phyloP scores from a whole-genome alignment of 1,284 basidiomycete genomes.

The Inonotus obliquus region DNA sequence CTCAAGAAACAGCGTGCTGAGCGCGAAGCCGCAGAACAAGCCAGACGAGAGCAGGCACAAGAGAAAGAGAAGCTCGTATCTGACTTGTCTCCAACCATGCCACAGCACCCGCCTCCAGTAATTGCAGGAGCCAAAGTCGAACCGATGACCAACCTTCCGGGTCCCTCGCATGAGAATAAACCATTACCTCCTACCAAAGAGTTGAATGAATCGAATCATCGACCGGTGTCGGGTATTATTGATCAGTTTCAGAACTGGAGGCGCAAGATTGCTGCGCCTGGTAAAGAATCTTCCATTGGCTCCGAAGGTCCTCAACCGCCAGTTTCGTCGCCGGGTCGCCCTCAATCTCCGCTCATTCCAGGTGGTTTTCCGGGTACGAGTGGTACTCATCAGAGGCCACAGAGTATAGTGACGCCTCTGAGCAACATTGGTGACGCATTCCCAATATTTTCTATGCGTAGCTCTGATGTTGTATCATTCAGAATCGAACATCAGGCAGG shows the following conservation, averaged over 20 bases:
- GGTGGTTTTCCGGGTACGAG: constrained; percentile 10
- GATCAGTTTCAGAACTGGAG: constrained; percentile 27
- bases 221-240: constrained; percentile 14
- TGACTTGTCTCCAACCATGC: constrained; percentile 9
- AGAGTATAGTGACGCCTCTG: constrained; percentile 47
- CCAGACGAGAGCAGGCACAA: constrained; percentile 28
- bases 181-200: background rate
- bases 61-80: constrained; percentile 19
- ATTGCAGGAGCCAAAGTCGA: constrained; percentile 2
- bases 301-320: background rate
- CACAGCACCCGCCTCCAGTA: constrained; percentile 5
- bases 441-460: background rate
- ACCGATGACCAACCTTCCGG: background rate
- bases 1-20: constrained; percentile 81
- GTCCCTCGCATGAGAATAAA: background rate
- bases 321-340: background rate
- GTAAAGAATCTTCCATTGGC: background rate
- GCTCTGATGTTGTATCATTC: constrained; percentile 1
- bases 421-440: constrained; percentile 52
- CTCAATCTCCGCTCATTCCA: constrained; percentile 11
- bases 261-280: constrained; percentile 23
- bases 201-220: background rate
- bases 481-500: constrained; percentile 72
- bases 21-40: constrained; percentile 54
- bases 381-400: constrained; percentile 19